These are phyloP conservation scores for Paramecium sexaurelia DNA, from an alignment of 73 alveolate species.

Conservation along the genomic window DNA sequence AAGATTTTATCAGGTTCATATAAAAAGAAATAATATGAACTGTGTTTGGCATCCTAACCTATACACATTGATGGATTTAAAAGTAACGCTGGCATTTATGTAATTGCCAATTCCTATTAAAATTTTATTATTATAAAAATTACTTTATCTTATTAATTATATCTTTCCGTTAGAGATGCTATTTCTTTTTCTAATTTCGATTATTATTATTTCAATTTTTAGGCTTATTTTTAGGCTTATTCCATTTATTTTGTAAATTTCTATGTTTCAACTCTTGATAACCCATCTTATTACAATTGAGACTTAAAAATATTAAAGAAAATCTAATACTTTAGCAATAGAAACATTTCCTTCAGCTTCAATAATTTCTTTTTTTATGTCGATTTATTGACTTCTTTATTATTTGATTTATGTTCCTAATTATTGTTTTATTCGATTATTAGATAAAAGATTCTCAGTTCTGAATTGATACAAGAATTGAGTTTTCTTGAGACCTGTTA, in stretches of 20 bases:
- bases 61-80: constrained; percentile 43
- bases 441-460: constrained; percentile 48
- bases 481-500: constrained; percentile 8
- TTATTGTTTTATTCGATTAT: constrained; percentile 18
- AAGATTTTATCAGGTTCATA: constrained; percentile 54
- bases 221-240: not conserved
- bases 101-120: constrained; percentile 33
- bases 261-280: not conserved
- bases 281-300: not conserved
- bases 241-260: not conserved
- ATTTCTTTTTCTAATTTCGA: constrained; percentile 28
- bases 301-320: not conserved
- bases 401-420: constrained; percentile 13
- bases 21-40: constrained; percentile 26
- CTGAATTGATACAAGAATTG: constrained; percentile 2
- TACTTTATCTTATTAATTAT: constrained; percentile 33
- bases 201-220: not conserved
- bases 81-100: constrained; percentile 38
- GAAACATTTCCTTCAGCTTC: constrained; percentile 1
- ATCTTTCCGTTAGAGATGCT: constrained; percentile 26
- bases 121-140: not conserved
- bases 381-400: constrained; percentile 34
- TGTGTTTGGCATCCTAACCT: constrained; percentile 4
- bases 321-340: not conserved
- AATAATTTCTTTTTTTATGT: not conserved